Conservation (phyloP, 805 yeast species). For the Kazachstania kunashirensis region DNA sequence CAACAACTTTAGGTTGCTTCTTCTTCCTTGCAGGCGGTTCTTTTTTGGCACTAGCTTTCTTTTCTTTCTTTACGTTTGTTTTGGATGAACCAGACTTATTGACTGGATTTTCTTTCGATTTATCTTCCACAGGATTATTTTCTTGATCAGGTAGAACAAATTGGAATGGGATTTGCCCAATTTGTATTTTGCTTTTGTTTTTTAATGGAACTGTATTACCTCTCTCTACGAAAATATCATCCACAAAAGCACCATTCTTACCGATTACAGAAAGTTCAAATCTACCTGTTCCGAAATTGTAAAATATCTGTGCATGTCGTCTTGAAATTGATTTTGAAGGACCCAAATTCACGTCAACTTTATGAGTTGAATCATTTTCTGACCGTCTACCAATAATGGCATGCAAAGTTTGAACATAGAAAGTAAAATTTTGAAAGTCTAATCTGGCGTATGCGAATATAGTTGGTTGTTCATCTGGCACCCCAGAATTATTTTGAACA, state of each 20-base stretch:
- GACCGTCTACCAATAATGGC: slow-evolving; percentile 87
- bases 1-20: slow-evolving; percentile 30
- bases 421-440: slow-evolving; percentile 87
- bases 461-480: slow-evolving; percentile 30
- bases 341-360: slow-evolving; percentile 88
- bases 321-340: slow-evolving; percentile 88
- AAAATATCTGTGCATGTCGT: slow-evolving; percentile 90
- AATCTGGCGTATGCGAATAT: slow-evolving; percentile 54
- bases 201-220: slow-evolving; percentile 84
- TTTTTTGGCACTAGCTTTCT: slow-evolving; percentile 5
- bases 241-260: slow-evolving; percentile 93
- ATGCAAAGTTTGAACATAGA: slow-evolving; percentile 92
- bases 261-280: slow-evolving; percentile 89
- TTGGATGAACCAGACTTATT: background rate
- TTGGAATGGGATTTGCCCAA: slow-evolving; percentile 83
- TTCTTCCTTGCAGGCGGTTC: slow-evolving; percentile 31
- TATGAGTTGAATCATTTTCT: slow-evolving; percentile 55
- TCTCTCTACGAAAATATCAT: slow-evolving; percentile 78
- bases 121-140: slow-evolving; percentile 27
- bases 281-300: slow-evolving; percentile 91
- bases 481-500: slow-evolving; percentile 1
- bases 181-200: slow-evolving; percentile 78
- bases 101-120: slow-evolving; percentile 5
- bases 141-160: slow-evolving; percentile 75
- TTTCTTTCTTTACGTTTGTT: slow-evolving; percentile 8